These are phyloP conservation scores for bread wheat (Triticum aestivum) DNA, from an alignment of 176 grass and related monocot genomes.

Conservation along the genomic window DNA sequence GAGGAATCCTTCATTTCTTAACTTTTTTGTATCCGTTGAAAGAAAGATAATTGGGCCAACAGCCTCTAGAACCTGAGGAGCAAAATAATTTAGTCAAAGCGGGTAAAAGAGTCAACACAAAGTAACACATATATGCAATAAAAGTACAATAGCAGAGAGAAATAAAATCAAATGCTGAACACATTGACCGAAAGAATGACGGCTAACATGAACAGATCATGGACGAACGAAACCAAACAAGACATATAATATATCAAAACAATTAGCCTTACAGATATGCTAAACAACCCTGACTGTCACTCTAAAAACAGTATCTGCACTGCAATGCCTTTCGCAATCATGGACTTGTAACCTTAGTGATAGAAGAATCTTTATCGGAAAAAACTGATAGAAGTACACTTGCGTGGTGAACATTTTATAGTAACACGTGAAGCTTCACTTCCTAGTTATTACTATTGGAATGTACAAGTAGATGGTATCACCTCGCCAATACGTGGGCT, in stretches of 20 bases:
- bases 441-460: constrained; percentile 13
- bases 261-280: constrained; percentile 6
- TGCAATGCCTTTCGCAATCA: background rate
- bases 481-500: constrained; percentile 99
- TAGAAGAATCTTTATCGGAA: background rate
- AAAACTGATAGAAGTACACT: background rate
- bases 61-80: constrained; percentile 83
- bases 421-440: constrained; percentile 7
- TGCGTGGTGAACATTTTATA: constrained; percentile 8
- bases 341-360: background rate
- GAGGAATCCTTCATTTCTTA: constrained; percentile 98
- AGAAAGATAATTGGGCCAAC: constrained; percentile 98
- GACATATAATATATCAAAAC: constrained; percentile 14
- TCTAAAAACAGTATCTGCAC: constrained; percentile 1
- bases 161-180: background rate
- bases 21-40: constrained; percentile 96
- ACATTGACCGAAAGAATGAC: background rate
- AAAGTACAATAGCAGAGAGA: background rate
- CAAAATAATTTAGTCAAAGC: constrained; percentile 28
- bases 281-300: background rate
- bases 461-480: constrained; percentile 25
- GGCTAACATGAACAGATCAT: background rate
- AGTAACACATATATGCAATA: constrained; percentile 17
- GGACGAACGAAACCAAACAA: background rate
- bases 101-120: constrained; percentile 12